Percentiles rank a stretch among this genome's conserved stretches.
phyloP scores from a whole-genome alignment of 2,329 filamentous ascomycete genomes.

The Colletotrichum incanum region DNA sequence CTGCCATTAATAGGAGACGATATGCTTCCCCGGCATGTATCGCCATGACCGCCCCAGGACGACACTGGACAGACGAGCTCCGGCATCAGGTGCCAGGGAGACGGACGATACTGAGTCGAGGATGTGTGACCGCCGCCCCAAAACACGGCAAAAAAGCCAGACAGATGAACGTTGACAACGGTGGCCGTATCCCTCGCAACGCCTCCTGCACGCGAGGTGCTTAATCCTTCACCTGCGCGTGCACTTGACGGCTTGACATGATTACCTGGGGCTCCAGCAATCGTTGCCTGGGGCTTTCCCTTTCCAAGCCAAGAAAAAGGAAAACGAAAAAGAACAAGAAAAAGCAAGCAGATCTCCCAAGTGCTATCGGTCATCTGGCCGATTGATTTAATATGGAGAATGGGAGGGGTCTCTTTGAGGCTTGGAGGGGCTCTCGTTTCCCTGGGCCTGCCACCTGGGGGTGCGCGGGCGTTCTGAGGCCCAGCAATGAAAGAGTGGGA shows the following conservation, averaged over 20 bases:
- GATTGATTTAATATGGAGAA: conserved; percentile 39
- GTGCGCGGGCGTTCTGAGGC: conserved; percentile 23
- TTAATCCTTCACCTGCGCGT: conserved; percentile 3
- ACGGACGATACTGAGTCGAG: conserved; percentile 13
- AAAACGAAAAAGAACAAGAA: not conserved
- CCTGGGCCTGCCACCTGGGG: conserved; percentile 5
- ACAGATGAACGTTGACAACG: conserved; percentile 19
- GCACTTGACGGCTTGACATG: conserved; percentile 14
- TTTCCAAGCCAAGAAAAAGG: conserved; percentile 27
- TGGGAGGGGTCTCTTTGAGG: conserved; percentile 35
- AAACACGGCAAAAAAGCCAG: conserved; percentile 7
- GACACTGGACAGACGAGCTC: conserved; percentile 8
- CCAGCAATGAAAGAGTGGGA: conserved; percentile 24
- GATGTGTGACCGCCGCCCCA: conserved; percentile 1
- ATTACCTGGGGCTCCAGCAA: not conserved
- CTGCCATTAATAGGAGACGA: conserved; percentile 27
- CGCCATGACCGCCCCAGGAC: conserved; percentile 1
- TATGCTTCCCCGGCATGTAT: conserved; percentile 7
- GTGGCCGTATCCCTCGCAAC: conserved; percentile 2
- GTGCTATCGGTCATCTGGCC: conserved; percentile 40
- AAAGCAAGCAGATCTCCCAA: conserved; percentile 38
- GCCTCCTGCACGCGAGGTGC: conserved; percentile 4
- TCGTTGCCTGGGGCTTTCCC: conserved; percentile 10
- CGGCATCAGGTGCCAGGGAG: not conserved
- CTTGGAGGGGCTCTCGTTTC: conserved; percentile 30